A percentile compares a stretch with the other conserved stretches of the same genome.
Evolutionary conservation across 805 yeast genomes (phyloP).

Genomic region (Cyberlindnera maclurae): DNA sequence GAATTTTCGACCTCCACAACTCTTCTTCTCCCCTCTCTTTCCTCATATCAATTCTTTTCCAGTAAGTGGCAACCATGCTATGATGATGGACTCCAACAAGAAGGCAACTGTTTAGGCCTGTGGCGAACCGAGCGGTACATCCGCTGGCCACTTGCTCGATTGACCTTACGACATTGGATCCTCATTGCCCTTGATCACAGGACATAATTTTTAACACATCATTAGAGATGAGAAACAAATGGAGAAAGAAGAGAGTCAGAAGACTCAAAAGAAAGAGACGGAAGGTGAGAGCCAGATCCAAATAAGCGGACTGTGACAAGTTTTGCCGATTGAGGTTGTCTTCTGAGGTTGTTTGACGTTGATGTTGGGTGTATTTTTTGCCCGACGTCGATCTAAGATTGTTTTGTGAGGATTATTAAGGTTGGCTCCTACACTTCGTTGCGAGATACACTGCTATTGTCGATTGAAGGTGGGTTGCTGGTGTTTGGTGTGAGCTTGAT

Average conservation of each 20-base stretch:
- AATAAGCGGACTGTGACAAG: conserved; percentile 54
- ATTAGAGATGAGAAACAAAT: conserved; percentile 81
- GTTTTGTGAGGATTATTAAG: neutral
- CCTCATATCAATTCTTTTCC: conserved; percentile 12
- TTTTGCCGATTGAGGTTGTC: neutral
- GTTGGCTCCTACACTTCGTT: neutral
- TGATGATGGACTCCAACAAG: neutral
- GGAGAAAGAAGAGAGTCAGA: conserved; percentile 99
- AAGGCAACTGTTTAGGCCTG: neutral
- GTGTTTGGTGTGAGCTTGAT: conserved; percentile 1
- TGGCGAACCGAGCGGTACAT: neutral
- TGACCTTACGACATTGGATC: too few relatives aligned
- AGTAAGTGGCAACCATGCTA: conserved; percentile 16
- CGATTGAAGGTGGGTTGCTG: neutral
- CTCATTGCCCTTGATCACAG: too few relatives aligned
- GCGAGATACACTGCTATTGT: conserved; percentile 2
- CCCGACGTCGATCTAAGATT: too few relatives aligned
- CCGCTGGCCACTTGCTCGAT: too few relatives aligned
- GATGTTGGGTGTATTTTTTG: neutral
- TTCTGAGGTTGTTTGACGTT: neutral
- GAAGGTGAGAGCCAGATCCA: conserved; percentile 99
- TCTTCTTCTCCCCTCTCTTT: conserved; percentile 8
- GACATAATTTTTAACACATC: conserved; percentile 13
- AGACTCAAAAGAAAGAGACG: conserved; percentile 99
- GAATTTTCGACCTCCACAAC: conserved; percentile 13